These are phyloP conservation scores for Carallia brachiata DNA, from an alignment of 345 rosid species.

Conservation along the genomic window DNA sequence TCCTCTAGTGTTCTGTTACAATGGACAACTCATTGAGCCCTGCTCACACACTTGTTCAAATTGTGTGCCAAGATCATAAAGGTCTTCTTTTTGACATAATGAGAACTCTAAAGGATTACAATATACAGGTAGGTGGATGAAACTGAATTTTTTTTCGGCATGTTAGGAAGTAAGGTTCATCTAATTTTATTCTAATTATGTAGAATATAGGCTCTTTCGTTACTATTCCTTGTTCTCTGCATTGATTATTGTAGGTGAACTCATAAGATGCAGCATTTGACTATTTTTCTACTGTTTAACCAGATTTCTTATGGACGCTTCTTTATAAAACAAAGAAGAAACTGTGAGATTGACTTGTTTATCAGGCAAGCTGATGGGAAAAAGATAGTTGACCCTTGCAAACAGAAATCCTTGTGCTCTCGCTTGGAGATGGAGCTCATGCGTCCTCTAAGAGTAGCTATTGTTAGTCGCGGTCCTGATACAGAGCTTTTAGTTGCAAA, in stretches of 20 bases:
- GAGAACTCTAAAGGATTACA: slow-evolving; percentile 94
- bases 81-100: slow-evolving; percentile 89
- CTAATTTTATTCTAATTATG: background rate
- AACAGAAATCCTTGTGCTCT: slow-evolving; percentile 58
- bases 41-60: slow-evolving; percentile 82
- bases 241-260: background rate
- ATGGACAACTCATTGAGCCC: slow-evolving; percentile 85
- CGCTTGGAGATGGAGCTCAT: slow-evolving; percentile 67
- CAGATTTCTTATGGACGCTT: slow-evolving; percentile 95
- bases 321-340: slow-evolving; percentile 48
- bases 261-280: slow-evolving; percentile 6
- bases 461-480: slow-evolving; percentile 85
- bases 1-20: slow-evolving; percentile 47
- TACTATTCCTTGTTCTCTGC: background rate
- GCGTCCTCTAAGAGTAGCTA: slow-evolving; percentile 80
- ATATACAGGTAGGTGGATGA: slow-evolving; percentile 66
- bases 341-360: slow-evolving; percentile 86
- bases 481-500: slow-evolving; percentile 85
- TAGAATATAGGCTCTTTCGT: background rate
- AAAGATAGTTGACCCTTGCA: slow-evolving; percentile 80
- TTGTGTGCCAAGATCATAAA: slow-evolving; percentile 82
- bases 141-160: background rate
- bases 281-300: slow-evolving; percentile 3
- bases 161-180: too few species aligned
- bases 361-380: slow-evolving; percentile 78